Conservation (phyloP, 202 grass and related monocot species). For the Tripidium arundinaceum region DNA sequence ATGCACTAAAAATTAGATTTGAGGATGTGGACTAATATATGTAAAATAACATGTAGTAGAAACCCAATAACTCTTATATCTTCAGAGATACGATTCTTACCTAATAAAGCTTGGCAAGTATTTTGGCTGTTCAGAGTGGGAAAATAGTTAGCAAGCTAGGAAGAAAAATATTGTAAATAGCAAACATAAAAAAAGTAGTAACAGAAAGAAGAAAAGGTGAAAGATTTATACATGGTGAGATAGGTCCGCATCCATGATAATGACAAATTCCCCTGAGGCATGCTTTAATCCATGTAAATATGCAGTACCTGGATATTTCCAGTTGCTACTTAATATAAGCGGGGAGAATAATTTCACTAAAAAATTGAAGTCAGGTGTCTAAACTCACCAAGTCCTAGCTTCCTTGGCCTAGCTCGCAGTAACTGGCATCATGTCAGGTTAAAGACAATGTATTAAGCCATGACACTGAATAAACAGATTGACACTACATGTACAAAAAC, state of each 20-base stretch:
- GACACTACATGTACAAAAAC: neutral
- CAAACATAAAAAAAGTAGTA: neutral
- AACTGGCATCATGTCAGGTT: constrained; percentile 43
- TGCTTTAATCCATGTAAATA: constrained; percentile 91
- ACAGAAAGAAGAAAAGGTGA: constrained; percentile 19
- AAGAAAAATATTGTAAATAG: constrained; percentile 5
- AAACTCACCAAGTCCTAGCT: constrained; percentile 82
- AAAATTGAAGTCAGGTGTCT: neutral
- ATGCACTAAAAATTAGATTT: neutral
- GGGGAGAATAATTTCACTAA: neutral
- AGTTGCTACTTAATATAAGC: constrained; percentile 22
- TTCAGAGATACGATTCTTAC: constrained; percentile 30
- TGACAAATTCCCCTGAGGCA: constrained; percentile 73
- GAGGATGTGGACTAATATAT: neutral
- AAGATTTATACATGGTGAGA: constrained; percentile 70
- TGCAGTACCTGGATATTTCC: constrained; percentile 67
- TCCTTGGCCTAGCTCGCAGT: constrained; percentile 80
- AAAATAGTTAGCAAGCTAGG: constrained; percentile 22
- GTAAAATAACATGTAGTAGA: neutral
- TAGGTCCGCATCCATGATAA: constrained; percentile 89
- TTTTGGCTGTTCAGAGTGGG: constrained; percentile 71
- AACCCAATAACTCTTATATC: neutral
- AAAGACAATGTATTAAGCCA: constrained; percentile 33
- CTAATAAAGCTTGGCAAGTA: constrained; percentile 97
- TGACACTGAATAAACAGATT: constrained; percentile 1